These are phyloP conservation scores for Lithocarpus polystachyus DNA, from an alignment of 306 rosid genomes.

Conservation along the genomic window DNA sequence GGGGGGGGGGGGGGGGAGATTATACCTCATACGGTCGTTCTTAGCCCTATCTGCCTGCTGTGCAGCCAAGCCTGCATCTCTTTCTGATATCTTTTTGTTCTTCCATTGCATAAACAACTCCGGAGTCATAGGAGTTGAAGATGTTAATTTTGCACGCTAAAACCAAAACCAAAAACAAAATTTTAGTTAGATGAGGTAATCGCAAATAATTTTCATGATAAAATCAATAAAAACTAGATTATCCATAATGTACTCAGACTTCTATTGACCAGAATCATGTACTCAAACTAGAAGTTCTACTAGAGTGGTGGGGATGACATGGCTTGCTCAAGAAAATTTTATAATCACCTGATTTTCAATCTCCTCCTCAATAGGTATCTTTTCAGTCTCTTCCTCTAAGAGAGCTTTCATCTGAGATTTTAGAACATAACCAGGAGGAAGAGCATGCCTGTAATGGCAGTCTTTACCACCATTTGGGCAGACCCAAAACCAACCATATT, in stretches of 20 bases:
- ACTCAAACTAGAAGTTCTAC: background rate
- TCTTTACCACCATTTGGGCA: conserved; percentile 91
- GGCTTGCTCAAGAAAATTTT: conserved; percentile 26
- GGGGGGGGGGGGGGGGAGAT: background rate
- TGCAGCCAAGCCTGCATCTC: conserved; percentile 84
- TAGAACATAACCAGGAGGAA: conserved; percentile 88
- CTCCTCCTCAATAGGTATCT: conserved; percentile 80
- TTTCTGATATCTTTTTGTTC: conserved; percentile 79
- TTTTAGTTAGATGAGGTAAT: conserved; percentile 18
- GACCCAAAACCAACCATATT: conserved; percentile 95
- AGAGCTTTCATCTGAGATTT: conserved; percentile 99
- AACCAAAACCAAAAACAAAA: conserved; percentile 18
- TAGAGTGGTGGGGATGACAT: background rate
- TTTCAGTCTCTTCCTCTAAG: conserved; percentile 72
- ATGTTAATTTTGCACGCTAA: conserved; percentile 71
- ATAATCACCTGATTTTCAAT: conserved; percentile 37
- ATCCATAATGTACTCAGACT: background rate
- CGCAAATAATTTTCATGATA: background rate
- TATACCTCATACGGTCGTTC: conserved; percentile 93
- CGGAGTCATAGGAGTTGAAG: conserved; percentile 83
- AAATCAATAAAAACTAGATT: background rate
- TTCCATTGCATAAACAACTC: conserved; percentile 85
- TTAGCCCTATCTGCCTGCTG: conserved; percentile 95
- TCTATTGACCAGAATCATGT: background rate
- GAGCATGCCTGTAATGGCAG: conserved; percentile 97